Evolutionary conservation across 1,139 yeast species (phyloP).

Genomic region (Suhomyces yuchorum): DNA sequence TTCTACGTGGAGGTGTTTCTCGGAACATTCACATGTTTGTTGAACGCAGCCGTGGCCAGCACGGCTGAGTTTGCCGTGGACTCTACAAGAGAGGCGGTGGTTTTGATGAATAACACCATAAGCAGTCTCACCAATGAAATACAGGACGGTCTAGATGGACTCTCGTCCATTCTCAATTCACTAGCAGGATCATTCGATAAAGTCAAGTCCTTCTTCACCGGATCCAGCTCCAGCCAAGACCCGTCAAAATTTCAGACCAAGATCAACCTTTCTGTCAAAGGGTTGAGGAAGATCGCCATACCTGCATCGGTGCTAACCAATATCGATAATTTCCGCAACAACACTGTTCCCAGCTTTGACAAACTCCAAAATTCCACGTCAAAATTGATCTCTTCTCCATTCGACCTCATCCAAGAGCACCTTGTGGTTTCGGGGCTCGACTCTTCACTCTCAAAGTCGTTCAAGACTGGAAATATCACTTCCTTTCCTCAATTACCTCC

Average conservation of each 20-base stretch:
- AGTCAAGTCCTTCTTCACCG: constrained; percentile 57
- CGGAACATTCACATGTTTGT: constrained; percentile 84
- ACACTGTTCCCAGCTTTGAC: constrained; percentile 17
- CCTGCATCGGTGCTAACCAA: constrained; percentile 37
- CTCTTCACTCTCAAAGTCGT: not conserved
- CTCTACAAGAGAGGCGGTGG: constrained; percentile 63
- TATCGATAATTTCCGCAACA: constrained; percentile 16
- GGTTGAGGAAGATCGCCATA: constrained; percentile 60
- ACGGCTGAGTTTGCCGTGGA: constrained; percentile 73
- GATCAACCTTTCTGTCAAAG: constrained; percentile 61
- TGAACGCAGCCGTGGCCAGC: constrained; percentile 73
- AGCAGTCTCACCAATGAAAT: constrained; percentile 56
- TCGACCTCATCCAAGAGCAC: constrained; percentile 12
- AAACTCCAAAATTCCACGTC: constrained; percentile 17
- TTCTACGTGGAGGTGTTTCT: constrained; percentile 72
- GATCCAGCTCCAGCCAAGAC: not conserved
- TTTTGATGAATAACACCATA: constrained; percentile 62
- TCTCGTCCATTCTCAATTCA: constrained; percentile 55
- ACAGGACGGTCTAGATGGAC: constrained; percentile 59
- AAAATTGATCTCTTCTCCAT: constrained; percentile 16
- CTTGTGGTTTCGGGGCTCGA: constrained; percentile 13
- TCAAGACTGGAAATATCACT: not conserved
- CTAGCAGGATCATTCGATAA: constrained; percentile 42
- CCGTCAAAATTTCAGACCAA: constrained; percentile 27
- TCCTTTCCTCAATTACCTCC: constrained; percentile 2